Evolutionary conservation across 225 moss, liverwort and hornwort species (phyloP).

Genomic region (Ulota crispa): DNA sequence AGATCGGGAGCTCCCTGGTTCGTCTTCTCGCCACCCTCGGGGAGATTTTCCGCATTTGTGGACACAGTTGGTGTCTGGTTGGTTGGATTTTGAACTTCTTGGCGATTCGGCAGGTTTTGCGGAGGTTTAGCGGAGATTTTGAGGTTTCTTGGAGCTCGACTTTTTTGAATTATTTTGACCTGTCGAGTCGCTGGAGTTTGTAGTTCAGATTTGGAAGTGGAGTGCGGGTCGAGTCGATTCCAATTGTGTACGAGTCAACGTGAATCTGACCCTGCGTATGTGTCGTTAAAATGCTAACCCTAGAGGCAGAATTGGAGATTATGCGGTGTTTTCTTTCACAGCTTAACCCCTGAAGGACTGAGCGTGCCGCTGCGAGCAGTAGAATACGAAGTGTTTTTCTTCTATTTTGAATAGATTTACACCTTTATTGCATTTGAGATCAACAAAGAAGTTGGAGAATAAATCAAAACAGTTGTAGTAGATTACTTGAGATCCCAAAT

Average conservation of each 20-base stretch:
- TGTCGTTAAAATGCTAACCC: background rate
- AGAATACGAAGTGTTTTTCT: no score
- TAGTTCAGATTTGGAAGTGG: background rate
- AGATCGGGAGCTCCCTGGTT: conserved; percentile 17
- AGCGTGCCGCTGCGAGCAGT: no score
- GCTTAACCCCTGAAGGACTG: no score
- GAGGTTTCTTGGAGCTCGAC: background rate
- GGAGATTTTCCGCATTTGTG: background rate
- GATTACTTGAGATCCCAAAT: no score
- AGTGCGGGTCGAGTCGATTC: background rate
- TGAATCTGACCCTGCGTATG: background rate
- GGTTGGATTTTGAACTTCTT: background rate
- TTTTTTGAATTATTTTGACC: background rate
- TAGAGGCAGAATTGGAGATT: conserved; percentile 15
- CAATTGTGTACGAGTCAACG: background rate
- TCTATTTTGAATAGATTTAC: no score
- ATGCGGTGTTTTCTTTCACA: background rate
- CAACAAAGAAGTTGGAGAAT: no score
- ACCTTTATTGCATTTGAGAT: no score
- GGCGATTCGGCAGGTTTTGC: background rate
- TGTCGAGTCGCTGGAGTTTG: background rate
- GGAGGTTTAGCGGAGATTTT: background rate
- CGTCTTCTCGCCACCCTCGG: background rate
- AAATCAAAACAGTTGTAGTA: no score
- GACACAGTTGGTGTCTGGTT: background rate